phyloP scores from a whole-genome alignment of 805 yeast genomes.

The Nakazawaea molendinolei region DNA sequence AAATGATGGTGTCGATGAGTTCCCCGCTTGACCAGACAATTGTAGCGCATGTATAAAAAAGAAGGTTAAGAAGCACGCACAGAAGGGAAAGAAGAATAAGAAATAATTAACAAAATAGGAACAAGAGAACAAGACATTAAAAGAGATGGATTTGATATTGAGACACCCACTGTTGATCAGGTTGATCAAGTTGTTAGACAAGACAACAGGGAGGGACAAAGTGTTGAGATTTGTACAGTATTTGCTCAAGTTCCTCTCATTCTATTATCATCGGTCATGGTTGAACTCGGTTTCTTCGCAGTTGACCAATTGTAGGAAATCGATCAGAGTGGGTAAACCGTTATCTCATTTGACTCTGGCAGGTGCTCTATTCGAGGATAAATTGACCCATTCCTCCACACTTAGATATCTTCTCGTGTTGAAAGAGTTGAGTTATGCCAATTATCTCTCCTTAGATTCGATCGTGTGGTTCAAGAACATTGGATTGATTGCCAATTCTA shows the following conservation, averaged over 20 bases:
- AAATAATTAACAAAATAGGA: too few relatives aligned
- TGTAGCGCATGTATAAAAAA: too few relatives aligned
- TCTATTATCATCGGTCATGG: constrained; percentile 39
- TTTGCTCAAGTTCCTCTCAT: constrained; percentile 66
- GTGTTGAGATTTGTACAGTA: constrained; percentile 74
- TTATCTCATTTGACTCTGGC: constrained; percentile 66
- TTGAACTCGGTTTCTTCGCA: constrained; percentile 24
- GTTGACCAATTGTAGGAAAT: constrained; percentile 70
- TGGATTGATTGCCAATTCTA: constrained; percentile 40
- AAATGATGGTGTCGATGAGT: too few relatives aligned
- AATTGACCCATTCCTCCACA: constrained; percentile 53
- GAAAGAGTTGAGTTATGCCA: constrained; percentile 56
- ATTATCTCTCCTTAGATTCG: constrained; percentile 59
- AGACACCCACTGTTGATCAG: constrained; percentile 70
- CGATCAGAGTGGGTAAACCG: constrained; percentile 79
- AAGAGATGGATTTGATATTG: constrained; percentile 54
- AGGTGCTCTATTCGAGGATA: constrained; percentile 58
- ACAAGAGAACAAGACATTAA: background rate
- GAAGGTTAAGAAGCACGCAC: too few relatives aligned
- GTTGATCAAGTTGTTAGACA: constrained; percentile 56
- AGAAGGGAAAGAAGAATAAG: too few relatives aligned
- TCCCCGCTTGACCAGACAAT: too few relatives aligned
- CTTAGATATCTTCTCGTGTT: constrained; percentile 45
- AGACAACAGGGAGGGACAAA: constrained; percentile 76
- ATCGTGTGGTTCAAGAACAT: constrained; percentile 54